Conservation (phyloP, 257 asterid species). For the Fraxinus excelsior region DNA sequence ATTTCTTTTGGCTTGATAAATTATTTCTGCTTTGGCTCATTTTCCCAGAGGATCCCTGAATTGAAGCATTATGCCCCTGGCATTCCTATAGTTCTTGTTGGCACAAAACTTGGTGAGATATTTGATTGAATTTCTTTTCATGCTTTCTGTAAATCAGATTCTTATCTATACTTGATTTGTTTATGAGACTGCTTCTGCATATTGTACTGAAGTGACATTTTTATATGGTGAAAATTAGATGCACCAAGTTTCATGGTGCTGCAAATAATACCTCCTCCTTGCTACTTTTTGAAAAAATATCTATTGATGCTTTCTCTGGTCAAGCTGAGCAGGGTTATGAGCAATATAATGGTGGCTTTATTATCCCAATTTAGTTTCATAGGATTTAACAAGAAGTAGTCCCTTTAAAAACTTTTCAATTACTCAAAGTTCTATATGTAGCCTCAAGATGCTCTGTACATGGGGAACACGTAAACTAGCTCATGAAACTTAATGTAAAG, state of each 20-base stretch:
- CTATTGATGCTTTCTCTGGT: neutral
- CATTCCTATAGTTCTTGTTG: constrained; percentile 43
- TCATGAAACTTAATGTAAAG: neutral
- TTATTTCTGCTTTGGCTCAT: constrained; percentile 3
- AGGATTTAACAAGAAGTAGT: neutral
- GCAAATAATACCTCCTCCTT: neutral
- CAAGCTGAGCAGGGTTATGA: neutral
- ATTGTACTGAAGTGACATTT: neutral
- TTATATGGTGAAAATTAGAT: neutral
- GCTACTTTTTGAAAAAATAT: neutral
- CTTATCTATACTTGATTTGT: neutral
- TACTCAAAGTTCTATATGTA: no score
- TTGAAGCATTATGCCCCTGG: no score
- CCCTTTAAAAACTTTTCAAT: no score
- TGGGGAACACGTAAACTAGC: neutral
- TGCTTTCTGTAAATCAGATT: neutral
- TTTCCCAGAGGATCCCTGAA: constrained; percentile 41
- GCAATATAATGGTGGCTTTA: neutral
- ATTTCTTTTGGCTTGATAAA: neutral
- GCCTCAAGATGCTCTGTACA: no score
- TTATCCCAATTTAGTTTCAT: neutral
- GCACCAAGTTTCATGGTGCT: neutral
- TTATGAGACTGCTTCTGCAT: neutral
- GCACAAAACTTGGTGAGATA: constrained; percentile 41
- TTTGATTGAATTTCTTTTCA: neutral